Conservation (phyloP, 768 basidiomycete species). For the Lactarius pseudohatsudake region DNA sequence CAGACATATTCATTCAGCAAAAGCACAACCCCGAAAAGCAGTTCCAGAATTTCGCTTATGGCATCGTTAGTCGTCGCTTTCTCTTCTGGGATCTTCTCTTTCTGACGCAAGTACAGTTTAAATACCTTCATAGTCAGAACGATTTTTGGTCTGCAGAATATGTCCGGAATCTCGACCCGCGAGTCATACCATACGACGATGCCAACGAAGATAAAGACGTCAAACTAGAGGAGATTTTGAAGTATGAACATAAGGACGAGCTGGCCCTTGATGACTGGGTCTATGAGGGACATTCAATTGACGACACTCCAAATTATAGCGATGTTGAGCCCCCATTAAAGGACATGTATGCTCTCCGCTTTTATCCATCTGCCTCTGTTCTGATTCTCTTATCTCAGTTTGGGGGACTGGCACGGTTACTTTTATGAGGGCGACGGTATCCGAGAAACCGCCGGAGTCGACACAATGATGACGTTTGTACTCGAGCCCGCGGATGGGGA, state of each 20-base stretch:
- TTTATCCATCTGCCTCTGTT: neutral
- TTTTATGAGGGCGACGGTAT: conserved; percentile 10
- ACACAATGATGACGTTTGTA: conserved; percentile 21
- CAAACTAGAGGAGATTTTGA: conserved; percentile 11
- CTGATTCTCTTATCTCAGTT: conserved; percentile 6
- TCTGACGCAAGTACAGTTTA: conserved; percentile 15
- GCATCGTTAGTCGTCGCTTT: conserved; percentile 23
- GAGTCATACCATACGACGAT: conserved; percentile 3
- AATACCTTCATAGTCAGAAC: neutral
- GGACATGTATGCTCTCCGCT: conserved; percentile 10
- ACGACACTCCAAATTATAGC: neutral
- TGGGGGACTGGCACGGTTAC: conserved; percentile 26
- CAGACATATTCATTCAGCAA: conserved; percentile 31
- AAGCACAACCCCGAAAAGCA: conserved; percentile 28
- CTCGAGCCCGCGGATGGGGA: conserved; percentile 19
- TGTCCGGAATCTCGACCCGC: neutral
- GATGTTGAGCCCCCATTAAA: conserved; percentile 16
- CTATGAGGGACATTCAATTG: conserved; percentile 20
- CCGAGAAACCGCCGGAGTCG: neutral
- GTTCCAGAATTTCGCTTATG: conserved; percentile 30
- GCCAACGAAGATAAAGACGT: conserved; percentile 17
- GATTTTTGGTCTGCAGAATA: conserved; percentile 11
- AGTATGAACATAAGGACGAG: neutral
- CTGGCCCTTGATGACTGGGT: conserved; percentile 16
- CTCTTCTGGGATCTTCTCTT: neutral